Evolutionary conservation across 805 yeast species (phyloP).

Genomic region (Candida ascalaphidarum): DNA sequence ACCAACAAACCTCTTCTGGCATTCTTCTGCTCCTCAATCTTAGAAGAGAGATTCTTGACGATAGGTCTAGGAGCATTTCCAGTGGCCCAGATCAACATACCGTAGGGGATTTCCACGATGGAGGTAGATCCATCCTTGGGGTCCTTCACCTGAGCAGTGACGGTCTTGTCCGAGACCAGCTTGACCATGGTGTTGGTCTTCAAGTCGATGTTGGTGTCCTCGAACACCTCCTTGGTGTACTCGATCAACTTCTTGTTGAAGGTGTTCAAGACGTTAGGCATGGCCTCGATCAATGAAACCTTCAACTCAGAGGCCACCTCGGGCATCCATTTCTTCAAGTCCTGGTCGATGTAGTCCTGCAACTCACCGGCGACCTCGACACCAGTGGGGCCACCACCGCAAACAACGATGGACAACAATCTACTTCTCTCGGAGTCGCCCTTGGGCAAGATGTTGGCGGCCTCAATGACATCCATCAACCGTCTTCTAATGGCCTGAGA

Average conservation of each 20-base stretch:
- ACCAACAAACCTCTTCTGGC: slow-evolving; percentile 88
- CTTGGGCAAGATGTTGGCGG: slow-evolving; percentile 72
- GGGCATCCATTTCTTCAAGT: slow-evolving; percentile 83
- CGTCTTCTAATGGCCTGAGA: slow-evolving; percentile 76
- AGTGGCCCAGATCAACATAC: slow-evolving; percentile 94
- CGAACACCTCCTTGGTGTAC: slow-evolving; percentile 75
- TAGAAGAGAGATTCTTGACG: slow-evolving; percentile 54
- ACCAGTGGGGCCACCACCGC: slow-evolving; percentile 99
- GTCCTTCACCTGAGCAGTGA: slow-evolving; percentile 60
- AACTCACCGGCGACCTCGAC: slow-evolving; percentile 96
- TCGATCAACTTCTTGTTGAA: slow-evolving; percentile 61
- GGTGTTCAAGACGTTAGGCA: slow-evolving; percentile 78
- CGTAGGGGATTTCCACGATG: slow-evolving; percentile 68
- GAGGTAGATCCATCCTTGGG: slow-evolving; percentile 57
- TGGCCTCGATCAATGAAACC: slow-evolving; percentile 82
- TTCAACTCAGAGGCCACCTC: slow-evolving; percentile 72
- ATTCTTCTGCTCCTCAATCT: slow-evolving; percentile 68
- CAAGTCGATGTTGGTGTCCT: slow-evolving; percentile 58
- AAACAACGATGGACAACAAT: slow-evolving; percentile 80
- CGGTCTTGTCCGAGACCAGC: slow-evolving; percentile 64
- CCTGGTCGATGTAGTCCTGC: slow-evolving; percentile 91
- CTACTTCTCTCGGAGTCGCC: slow-evolving; percentile 76
- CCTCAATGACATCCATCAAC: slow-evolving; percentile 81
- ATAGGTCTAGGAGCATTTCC: slow-evolving; percentile 88
- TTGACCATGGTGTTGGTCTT: slow-evolving; percentile 83